A percentile compares a stretch with the other conserved stretches of the same genome.
These are phyloP conservation scores for Exophiala aquamarina DNA, from an alignment of 2,329 filamentous ascomycete species.

Conservation along the genomic window DNA sequence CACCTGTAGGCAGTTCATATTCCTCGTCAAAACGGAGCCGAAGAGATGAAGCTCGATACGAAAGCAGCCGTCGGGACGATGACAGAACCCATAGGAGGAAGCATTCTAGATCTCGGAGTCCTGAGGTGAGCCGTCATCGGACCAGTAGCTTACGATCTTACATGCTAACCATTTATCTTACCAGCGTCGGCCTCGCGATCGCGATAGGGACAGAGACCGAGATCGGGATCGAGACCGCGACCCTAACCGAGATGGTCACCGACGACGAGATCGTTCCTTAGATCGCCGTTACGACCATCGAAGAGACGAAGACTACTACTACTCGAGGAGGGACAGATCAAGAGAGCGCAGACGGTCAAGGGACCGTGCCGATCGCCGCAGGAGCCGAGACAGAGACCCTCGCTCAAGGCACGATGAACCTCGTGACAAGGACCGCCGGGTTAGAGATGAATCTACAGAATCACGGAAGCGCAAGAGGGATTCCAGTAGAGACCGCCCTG, in stretches of 20 bases:
- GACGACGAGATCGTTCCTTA: constrained; percentile 69
- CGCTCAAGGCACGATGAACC: constrained; percentile 72
- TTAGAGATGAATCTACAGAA: constrained; percentile 71
- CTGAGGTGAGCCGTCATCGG: constrained; percentile 41
- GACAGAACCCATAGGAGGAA: constrained; percentile 44
- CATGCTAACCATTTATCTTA: constrained; percentile 7
- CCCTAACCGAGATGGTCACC: constrained; percentile 55
- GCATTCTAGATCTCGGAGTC: constrained; percentile 38
- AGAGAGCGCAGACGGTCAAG: constrained; percentile 64
- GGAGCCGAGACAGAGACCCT: constrained; percentile 69
- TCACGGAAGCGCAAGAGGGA: constrained; percentile 67
- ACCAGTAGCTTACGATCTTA: neutral
- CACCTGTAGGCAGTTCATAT: constrained; percentile 83
- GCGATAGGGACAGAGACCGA: constrained; percentile 48
- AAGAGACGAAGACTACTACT: constrained; percentile 65
- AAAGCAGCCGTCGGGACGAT: constrained; percentile 54
- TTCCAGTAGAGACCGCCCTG: constrained; percentile 59
- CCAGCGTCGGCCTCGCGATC: constrained; percentile 28
- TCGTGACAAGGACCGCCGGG: constrained; percentile 61
- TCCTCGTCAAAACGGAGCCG: constrained; percentile 66
- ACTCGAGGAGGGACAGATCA: constrained; percentile 61
- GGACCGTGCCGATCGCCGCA: constrained; percentile 54
- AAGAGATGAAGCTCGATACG: constrained; percentile 54
- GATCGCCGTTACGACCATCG: constrained; percentile 53
- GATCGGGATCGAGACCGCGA: constrained; percentile 50